Evolutionary conservation across 768 basidiomycete genomes (phyloP), one percentile per base, ranked within the genome.

Genomic region (Termitomyces sp.): DNA sequence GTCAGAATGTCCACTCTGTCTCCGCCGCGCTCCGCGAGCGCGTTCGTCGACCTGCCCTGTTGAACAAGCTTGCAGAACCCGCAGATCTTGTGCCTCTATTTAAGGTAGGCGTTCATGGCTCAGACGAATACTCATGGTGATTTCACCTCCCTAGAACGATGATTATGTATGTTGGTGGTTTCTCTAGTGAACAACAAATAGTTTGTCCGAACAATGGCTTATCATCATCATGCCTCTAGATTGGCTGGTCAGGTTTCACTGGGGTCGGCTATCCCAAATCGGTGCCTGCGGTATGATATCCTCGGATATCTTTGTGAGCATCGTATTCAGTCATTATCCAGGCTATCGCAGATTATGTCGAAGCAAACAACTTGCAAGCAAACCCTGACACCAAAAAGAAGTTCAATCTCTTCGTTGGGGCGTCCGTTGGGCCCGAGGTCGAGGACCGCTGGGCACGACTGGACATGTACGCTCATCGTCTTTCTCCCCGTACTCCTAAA

Each of bases 231-330:
- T 50, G 6, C 11, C 17, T 31, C 38, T 68, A 81, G 80, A 81
- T 82, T 62, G 81, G 80, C 38, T 82, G 79, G 77, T 80, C 79
- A 43, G 81, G 80, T 4, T 82, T 81, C 64, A 82, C 80, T 25
- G 81, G 81, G 29, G 81, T 82, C 10, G 81, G 81, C 14, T 82
- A 82, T 63, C 81, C 81, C 31, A 81, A 82, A 63, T 69, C 68
- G 4, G 73, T 79, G 31, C 81, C 80, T 17, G 75, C 78, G 0
- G 79, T 79, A 60, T 38, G 76, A 60, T 38, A 76, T 74, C 20
- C 49, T 17, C 48, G 36, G 12, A 32, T 2, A 8, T n/a, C 43
- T 48, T 36, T 10, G 2, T 37, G n/a, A 40, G 3, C 37, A 9
- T 10, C 2, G 14, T 42, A 9, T 49, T 42, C 25, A 60, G n/a